Base-by-base conservation (phyloP, 1,139 yeast species). In the Hansenula lynferdii region DNA sequence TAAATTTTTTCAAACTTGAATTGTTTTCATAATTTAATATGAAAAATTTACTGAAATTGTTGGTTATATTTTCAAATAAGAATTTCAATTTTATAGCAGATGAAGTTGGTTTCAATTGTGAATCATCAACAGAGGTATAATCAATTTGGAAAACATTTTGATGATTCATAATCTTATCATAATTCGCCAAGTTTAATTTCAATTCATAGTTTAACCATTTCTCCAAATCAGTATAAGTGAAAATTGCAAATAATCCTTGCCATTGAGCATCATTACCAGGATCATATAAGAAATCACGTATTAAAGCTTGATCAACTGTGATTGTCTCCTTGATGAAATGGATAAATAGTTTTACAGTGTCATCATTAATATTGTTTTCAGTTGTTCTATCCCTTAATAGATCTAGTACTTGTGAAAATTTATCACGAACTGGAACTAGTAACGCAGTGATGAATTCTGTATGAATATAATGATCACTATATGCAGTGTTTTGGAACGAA, bases 181-280 rank as follows among this genome's bases (percentile, higher is more conserved):
- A 85, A 45, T 92, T 69, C 17, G 65, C 65, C 23, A 65, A 61
- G 3, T 85, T 83, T 41, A 80, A 65, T 28, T 69, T 67, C 23
- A 70, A 65, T 55, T 89, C 96, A 47, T 78, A 72, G 6, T 62
- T 58, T 5, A 87, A 65, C 96, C 96, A 87, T 33, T 65, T 65
- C n/a, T 70, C 68, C 51, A 78, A 68, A 4, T 63, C 64, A 0
- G 61, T 64, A 35, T 61, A 61, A 15, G 61, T 55, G 29, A 85
- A 62, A 1, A 77, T 56, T 40, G 73, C 79, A 11, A 80, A 80
- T 0, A 85, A 68, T 0, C 90, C 90, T 17, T 65, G 53, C 85
- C 84, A 82, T 22, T 38, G 35, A 0, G 46, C 49, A 48, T 65
- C 62, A 40, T 59, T 56, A 8, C 49, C 31, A 19, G 72, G 67